phyloP scores from a whole-genome alignment of 2,329 filamentous ascomycete species.

The Xylaria digitata region DNA sequence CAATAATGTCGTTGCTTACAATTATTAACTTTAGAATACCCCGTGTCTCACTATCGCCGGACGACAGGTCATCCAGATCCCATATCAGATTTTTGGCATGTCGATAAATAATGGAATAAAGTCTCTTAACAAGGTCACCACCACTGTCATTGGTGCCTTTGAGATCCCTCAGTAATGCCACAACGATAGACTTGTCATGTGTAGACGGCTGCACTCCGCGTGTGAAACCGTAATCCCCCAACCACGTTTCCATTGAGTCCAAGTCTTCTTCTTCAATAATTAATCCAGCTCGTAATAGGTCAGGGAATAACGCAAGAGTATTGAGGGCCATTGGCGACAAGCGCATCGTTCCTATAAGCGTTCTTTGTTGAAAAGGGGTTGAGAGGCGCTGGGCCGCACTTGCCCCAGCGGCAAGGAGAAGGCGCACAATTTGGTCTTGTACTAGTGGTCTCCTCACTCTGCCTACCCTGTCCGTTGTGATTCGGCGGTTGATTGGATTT shows the following conservation, averaged over 20 bases:
- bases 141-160: no score
- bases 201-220: no score
- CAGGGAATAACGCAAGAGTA: conserved; percentile 3
- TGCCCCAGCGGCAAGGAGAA: conserved; percentile 22
- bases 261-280: conserved; percentile 3
- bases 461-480: no score
- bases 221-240: no score
- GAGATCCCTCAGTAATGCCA: neutral
- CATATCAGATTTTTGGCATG: neutral
- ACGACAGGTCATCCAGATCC: neutral
- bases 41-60: neutral
- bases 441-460: neutral
- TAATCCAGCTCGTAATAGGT: conserved; percentile 6
- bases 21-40: neutral
- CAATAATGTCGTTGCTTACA: neutral
- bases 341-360: neutral
- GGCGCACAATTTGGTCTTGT: conserved; percentile 5
- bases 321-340: neutral
- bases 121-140: neutral
- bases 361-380: conserved; percentile 6
- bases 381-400: neutral
- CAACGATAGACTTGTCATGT: no score
- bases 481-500: neutral
- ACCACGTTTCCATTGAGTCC: neutral
- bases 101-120: neutral